A percentile compares a stretch with the other conserved stretches of the same genome.
Conservation (phyloP, 768 basidiomycete genomes). For the Chlorophyllum brunneum region DNA sequence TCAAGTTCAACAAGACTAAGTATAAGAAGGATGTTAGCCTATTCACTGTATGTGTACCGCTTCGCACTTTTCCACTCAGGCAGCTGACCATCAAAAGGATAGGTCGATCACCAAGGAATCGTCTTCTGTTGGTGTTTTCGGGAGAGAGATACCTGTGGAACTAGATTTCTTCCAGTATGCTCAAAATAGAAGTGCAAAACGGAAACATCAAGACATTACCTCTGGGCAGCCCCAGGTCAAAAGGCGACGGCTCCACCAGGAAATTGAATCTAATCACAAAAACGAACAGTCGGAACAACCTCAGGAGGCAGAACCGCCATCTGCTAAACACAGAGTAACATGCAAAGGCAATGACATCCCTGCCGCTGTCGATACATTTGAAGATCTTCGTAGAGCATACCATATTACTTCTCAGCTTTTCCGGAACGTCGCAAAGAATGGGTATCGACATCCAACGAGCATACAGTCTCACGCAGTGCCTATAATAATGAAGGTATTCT, state of each 20-base stretch:
- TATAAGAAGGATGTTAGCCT: constrained; percentile 68
- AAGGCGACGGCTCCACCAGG: not conserved
- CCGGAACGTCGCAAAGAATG: constrained; percentile 57
- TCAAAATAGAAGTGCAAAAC: constrained; percentile 48
- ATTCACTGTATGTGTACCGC: constrained; percentile 54
- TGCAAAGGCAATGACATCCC: constrained; percentile 71
- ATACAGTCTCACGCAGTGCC: constrained; percentile 81
- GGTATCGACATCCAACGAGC: constrained; percentile 68
- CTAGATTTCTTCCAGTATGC: constrained; percentile 94
- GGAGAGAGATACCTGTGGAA: constrained; percentile 60
- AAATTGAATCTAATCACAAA: not conserved
- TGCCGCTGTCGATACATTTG: constrained; percentile 51
- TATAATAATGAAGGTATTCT: constrained; percentile 76
- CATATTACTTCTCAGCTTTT: constrained; percentile 56
- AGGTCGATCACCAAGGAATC: constrained; percentile 1
- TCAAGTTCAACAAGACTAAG: constrained; percentile 71
- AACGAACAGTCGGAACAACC: constrained; percentile 18
- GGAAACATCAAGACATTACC: constrained; percentile 32
- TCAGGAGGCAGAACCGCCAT: constrained; percentile 19
- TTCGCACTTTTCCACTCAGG: not conserved
- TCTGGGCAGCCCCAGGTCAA: constrained; percentile 21
- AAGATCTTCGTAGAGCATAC: constrained; percentile 54
- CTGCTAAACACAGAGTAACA: constrained; percentile 10
- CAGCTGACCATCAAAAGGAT: too few species aligned
- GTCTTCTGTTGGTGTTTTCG: constrained; percentile 16